phyloP scores from a whole-genome alignment of 257 asterid species.

The Orobanche coerulescens region DNA sequence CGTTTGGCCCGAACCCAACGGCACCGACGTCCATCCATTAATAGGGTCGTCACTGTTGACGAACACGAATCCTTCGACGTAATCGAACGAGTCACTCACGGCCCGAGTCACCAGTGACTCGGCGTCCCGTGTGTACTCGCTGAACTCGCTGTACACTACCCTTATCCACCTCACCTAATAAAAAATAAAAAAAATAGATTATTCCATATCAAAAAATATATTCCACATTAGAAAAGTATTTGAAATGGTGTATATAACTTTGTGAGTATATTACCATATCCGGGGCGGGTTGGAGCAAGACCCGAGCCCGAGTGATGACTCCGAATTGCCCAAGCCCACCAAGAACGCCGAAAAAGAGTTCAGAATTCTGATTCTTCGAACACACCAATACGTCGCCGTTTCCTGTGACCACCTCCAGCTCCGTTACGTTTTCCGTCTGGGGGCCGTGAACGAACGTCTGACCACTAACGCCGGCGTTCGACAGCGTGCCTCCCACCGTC shows the following conservation, averaged over 20 bases:
- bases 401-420: conserved; percentile 89
- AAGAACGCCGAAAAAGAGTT: conserved; percentile 64
- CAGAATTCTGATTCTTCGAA: conserved; percentile 40
- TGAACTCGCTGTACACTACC: conserved; percentile 69
- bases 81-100: conserved; percentile 52
- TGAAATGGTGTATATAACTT: neutral
- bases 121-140: conserved; percentile 65
- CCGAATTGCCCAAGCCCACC: conserved; percentile 98
- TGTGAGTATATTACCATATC: no score
- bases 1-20: conserved; percentile 30
- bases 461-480: conserved; percentile 95
- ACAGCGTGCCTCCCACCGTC: conserved; percentile 90
- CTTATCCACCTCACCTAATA: conserved; percentile 91
- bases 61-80: conserved; percentile 80
- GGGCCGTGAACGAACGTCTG: conserved; percentile 73
- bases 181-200: neutral
- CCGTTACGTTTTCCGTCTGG: conserved; percentile 77
- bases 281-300: conserved; percentile 77
- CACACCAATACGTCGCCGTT: conserved; percentile 71
- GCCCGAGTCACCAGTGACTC: conserved; percentile 58
- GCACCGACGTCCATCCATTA: conserved; percentile 81
- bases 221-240: neutral
- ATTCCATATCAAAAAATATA: neutral
- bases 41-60: conserved; percentile 71
- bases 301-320: conserved; percentile 71